Base-by-base conservation (phyloP, 306 rosid species). In the Cucurbita maxima region DNA sequence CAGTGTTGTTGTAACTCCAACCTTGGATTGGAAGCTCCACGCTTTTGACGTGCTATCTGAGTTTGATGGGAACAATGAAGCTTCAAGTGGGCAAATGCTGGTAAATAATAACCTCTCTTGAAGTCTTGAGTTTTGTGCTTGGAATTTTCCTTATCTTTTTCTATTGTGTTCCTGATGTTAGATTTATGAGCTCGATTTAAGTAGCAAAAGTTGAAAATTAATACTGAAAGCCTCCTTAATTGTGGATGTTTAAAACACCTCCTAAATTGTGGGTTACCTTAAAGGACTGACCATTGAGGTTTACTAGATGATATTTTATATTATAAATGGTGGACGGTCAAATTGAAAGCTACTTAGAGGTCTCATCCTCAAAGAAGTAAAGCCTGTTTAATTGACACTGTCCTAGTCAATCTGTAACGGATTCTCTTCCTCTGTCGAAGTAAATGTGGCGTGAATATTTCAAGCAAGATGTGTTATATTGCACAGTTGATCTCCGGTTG, bases 1-100 rank as follows among this genome's bases (percentile, higher is more conserved):
- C 76, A 89, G 97, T 83, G 97, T 95, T 77, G 99, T 95, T 52
- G 97, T 95, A 70, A 95, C 99, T 14, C 96, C 81, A 84, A 89
- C 97, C 45, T 84, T 91, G 88, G 99, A 95, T 83, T 95, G 99
- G 99, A 95, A 95, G 82, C 87, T 95, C 84, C 99, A 95, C 76
- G 97, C 96, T 52, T 89, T 95, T 80, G 97, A 95, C 81, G 99
- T 95, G 78, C 86, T 95, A 15, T 95, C 99, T 15, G 99, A 95
- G 82, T 85, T 86, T 81, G 96, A 91, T 75, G 87, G 82, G 79
- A 84, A 78, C 81, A 89, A 62, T 77, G 99, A 91, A 72, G 73
- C 89, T 81, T 84, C 97, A 71, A 9, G 83, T 40, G 89, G 87
- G 79, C 87, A 83, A 72, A 84, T 95, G 91, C 96, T 95, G 96